Percentiles rank a stretch among this genome's conserved stretches.
Conservation (phyloP, 768 basidiomycete genomes). For the Psilocybe subaeruginosa region DNA sequence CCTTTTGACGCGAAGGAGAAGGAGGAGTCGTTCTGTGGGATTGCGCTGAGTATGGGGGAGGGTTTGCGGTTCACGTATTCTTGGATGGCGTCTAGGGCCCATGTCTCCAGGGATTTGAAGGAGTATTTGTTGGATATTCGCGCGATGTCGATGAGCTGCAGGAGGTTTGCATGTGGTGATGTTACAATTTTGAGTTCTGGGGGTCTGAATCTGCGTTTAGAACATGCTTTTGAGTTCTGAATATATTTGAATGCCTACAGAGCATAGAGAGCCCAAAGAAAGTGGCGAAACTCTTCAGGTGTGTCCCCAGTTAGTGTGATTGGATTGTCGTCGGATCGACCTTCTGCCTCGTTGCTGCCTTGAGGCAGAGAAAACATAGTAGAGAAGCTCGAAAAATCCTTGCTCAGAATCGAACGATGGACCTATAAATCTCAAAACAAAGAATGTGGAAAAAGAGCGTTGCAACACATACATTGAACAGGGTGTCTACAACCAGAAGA, state of each 20-base stretch:
- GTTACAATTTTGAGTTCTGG: constrained; percentile 57
- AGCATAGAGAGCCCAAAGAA: constrained; percentile 79
- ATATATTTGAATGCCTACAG: constrained; percentile 45
- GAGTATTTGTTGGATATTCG: constrained; percentile 73
- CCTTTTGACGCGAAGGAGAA: constrained; percentile 5
- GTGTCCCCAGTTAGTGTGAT: constrained; percentile 67
- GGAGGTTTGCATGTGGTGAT: constrained; percentile 51
- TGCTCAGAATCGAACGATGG: constrained; percentile 61
- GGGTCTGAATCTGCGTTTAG: constrained; percentile 49
- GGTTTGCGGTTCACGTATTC: constrained; percentile 62
- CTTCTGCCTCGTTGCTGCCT: constrained; percentile 53
- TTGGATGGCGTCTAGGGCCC: constrained; percentile 76
- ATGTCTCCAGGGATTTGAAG: constrained; percentile 74
- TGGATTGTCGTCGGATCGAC: constrained; percentile 65
- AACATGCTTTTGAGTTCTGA: neutral
- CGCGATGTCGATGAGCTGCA: constrained; percentile 53
- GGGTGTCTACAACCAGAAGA: constrained; percentile 59
- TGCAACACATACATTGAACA: constrained; percentile 62
- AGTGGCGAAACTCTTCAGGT: constrained; percentile 66
- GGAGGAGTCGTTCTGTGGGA: constrained; percentile 31
- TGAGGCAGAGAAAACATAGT: constrained; percentile 72
- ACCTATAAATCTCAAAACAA: constrained; percentile 38
- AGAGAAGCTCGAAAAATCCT: constrained; percentile 65
- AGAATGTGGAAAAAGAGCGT: neutral
- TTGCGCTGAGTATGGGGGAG: constrained; percentile 50